Base-by-base conservation (phyloP, 352 stramenopile genomes). In the Phytopythium oedochilum region DNA sequence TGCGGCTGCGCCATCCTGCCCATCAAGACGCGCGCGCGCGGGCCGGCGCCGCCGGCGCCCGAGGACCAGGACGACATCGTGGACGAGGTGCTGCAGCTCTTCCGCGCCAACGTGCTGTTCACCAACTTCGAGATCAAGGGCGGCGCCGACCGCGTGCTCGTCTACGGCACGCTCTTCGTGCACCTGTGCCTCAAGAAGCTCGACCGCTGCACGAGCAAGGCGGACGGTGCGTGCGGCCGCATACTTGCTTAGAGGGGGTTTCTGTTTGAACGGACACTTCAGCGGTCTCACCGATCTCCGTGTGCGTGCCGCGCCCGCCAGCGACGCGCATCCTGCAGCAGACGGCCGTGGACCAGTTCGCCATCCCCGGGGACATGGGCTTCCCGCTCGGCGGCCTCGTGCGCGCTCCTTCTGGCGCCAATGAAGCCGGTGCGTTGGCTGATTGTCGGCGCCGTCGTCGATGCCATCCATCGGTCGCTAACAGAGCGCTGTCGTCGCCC, bases 131-230 rank as follows among this genome's bases (percentile, higher is more conserved):
- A 96, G 65, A 89, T 98, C 62, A 90, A 97, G 55, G 89, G 89
- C 40, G 77, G 75, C 52, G 86, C 88, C 39, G 92, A 98, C 71
- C 86, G 91, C 50, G 90, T 96, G 61, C 76, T 98, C 49, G 92
- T 98, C 63, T 98, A 98, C 74, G 83, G 96, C 46, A 98, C 92
- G 56, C 78, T 98, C 23, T 97, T 94, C 65, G 87, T 95, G 31
- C 83, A 96, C 63, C 62, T 96, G 53, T 96, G 84, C 58, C 76
- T 97, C 18, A 96, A 96, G 76, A 94, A 96, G 62, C 66, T 96
- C 23, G 90, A 97, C 60, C 77, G 83, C 56, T 89, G 79, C 61
- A 64, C 68, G 14, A 86, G 68, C 55, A 96, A 96, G 62, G 51
- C 70, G 12, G 83, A 94, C 53, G 80, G 80, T 91, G 40, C 28